Conservation (phyloP, 768 basidiomycete species). For the Tulasnella sp. region DNA sequence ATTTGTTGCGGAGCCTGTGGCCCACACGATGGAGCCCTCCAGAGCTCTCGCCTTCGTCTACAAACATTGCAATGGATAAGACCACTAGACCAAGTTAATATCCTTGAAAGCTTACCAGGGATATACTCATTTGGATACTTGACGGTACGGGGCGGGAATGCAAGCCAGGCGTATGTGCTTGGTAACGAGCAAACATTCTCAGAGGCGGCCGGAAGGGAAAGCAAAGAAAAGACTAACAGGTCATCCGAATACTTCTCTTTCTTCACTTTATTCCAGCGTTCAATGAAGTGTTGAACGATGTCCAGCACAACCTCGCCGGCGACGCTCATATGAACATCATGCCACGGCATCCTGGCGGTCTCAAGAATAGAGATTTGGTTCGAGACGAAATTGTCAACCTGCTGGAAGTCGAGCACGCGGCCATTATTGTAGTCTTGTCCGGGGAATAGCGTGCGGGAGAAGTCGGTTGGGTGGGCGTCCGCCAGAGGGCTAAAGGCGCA, state of each 20-base stretch:
- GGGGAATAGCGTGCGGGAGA: slow-evolving; percentile 70
- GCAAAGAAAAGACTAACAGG: slow-evolving; percentile 20
- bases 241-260: slow-evolving; percentile 45
- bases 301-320: slow-evolving; percentile 76
- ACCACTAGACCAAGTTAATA: too few species aligned
- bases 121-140: slow-evolving; percentile 55
- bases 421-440: slow-evolving; percentile 93
- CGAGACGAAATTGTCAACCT: slow-evolving; percentile 61
- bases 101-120: slow-evolving; percentile 32
- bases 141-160: slow-evolving; percentile 60
- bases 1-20: not conserved
- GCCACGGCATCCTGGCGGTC: slow-evolving; percentile 83
- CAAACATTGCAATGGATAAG: too few species aligned
- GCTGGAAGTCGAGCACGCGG: slow-evolving; percentile 69
- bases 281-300: slow-evolving; percentile 77
- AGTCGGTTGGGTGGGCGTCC: slow-evolving; percentile 84
- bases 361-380: slow-evolving; percentile 57
- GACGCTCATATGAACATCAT: slow-evolving; percentile 87
- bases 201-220: not conserved
- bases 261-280: slow-evolving; percentile 58
- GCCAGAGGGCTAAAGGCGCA: slow-evolving; percentile 49
- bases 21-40: too few species aligned
- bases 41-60: too few species aligned
- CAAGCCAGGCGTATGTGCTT: slow-evolving; percentile 48
- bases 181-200: not conserved